A percentile compares a stretch with the other conserved stretches of the same genome.
phyloP scores from a whole-genome alignment of 169 alveolate species.

The Cryptosporidium meleagridis region DNA sequence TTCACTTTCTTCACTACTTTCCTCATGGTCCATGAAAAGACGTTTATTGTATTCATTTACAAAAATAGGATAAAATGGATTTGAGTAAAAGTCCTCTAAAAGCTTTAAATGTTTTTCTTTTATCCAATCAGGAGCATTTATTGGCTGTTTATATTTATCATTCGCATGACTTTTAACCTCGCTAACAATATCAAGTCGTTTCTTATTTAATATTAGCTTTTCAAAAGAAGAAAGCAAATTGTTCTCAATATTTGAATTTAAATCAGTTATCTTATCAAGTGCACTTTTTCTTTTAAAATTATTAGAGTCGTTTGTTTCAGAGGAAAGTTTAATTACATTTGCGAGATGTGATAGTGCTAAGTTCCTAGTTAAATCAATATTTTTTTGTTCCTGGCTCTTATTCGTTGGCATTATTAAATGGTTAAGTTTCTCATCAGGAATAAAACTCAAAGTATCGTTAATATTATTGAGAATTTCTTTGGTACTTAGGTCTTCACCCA shows the following conservation, averaged over 20 bases:
- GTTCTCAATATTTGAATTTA: not conserved
- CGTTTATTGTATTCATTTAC: slow-evolving; percentile 59
- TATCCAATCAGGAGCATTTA: slow-evolving; percentile 58
- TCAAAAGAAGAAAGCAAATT: slow-evolving; percentile 46
- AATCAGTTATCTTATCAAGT: slow-evolving; percentile 16
- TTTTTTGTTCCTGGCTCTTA: slow-evolving; percentile 39
- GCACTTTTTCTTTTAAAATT: not conserved
- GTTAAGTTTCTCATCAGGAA: slow-evolving; percentile 27
- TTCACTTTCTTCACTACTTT: slow-evolving; percentile 26
- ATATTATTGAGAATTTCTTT: slow-evolving; percentile 27
- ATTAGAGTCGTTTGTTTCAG: not conserved
- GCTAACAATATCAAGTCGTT: slow-evolving; percentile 15
- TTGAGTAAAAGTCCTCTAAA: slow-evolving; percentile 65
- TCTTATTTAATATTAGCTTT: slow-evolving; percentile 5
- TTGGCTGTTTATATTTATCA: slow-evolving; percentile 26
- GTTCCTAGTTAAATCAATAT: slow-evolving; percentile 21
- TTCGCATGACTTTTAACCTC: slow-evolving; percentile 29
- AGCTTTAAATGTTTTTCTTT: slow-evolving; percentile 36
- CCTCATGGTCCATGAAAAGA: not conserved
- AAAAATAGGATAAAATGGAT: slow-evolving; percentile 64
- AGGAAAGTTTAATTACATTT: slow-evolving; percentile 4
- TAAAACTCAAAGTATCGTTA: slow-evolving; percentile 9
- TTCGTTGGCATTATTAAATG: slow-evolving; percentile 12
- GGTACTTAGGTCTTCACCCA: not conserved
- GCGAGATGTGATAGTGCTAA: slow-evolving; percentile 55